Evolutionary conservation across 441 rosid species (phyloP), one percentile per base, ranked within the genome.

Genomic region (Adansonia grandidieri): DNA sequence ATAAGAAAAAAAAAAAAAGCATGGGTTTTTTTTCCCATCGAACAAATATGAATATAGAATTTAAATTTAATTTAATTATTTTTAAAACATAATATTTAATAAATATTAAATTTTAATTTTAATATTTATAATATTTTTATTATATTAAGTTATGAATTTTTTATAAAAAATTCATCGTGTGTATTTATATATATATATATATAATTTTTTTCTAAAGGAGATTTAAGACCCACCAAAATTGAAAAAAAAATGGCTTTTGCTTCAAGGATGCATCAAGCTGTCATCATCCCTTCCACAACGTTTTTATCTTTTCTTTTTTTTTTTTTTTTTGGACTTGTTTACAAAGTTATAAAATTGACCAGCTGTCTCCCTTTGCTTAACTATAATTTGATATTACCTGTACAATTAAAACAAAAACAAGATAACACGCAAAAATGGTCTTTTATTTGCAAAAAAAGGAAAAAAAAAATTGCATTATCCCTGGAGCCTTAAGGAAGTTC

Each of bases 211-310:
- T 44, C 9, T 32, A 14, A 28, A 66, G 51, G 1, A 53, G 22
- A 11, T 6, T 48, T 0, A 32, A 54, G 63, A 6, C 50, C 50
- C 60, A 44, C 28, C 48, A 54, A 2, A 8, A 71, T 51, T 28
- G 62, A 9, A 53, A 28, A 71, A 71, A 32, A 32, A 28, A 28
- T 51, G 9, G 60, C 63, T 72, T 71, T 37, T 54, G 75, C 62
- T 71, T 71, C 75, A 17, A 37, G 60, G 63, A 37, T 32, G 24
- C 50, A 50, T 71, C 47, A 53, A 4, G 22, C 20, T 28, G 74
- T 15, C 62, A 51, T n/a, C 42, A 44, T 60, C 20, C 13, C 2
- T 10, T 5, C 9, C 63, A 32, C 54, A 71, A 54, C 32, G 50
- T 32, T 53, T 4, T 61, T 53, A 54, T 71, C 47, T 69, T 6